phyloP scores from a whole-genome alignment of 306 rosid genomes.

The Pyrus pyrifolia region DNA sequence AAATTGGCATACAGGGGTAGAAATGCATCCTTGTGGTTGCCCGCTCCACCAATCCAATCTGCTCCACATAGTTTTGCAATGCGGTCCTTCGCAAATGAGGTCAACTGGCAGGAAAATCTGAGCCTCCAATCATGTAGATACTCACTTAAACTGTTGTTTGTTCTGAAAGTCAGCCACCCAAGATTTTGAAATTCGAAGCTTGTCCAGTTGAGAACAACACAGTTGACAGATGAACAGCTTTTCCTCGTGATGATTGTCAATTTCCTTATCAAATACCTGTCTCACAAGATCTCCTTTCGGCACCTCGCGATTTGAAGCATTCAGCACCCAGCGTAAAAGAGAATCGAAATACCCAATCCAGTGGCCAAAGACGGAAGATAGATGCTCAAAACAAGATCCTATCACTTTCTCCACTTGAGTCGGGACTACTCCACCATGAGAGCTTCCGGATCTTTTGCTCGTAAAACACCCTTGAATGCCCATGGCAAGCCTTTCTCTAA shows the following conservation, averaged over 20 bases:
- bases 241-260: slow-evolving; percentile 94
- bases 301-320: slow-evolving; percentile 34
- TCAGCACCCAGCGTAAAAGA: slow-evolving; percentile 53
- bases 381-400: slow-evolving; percentile 66
- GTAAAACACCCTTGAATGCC: slow-evolving; percentile 69
- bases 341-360: slow-evolving; percentile 71
- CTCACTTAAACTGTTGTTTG: slow-evolving; percentile 31
- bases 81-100: slow-evolving; percentile 46
- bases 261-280: slow-evolving; percentile 90
- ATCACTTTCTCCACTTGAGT: slow-evolving; percentile 89
- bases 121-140: slow-evolving; percentile 48
- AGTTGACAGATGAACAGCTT: slow-evolving; percentile 75
- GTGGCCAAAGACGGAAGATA: slow-evolving; percentile 70
- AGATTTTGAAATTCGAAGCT: slow-evolving; percentile 45
- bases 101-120: slow-evolving; percentile 51
- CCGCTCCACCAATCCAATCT: slow-evolving; percentile 89
- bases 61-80: slow-evolving; percentile 35
- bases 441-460: slow-evolving; percentile 29
- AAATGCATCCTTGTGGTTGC: slow-evolving; percentile 95
- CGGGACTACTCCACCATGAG: slow-evolving; percentile 39
- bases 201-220: slow-evolving; percentile 75
- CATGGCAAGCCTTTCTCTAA: slow-evolving; percentile 54
- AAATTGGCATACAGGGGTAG: slow-evolving; percentile 70
- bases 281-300: slow-evolving; percentile 71
- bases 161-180: slow-evolving; percentile 18